phyloP scores from a whole-genome alignment of 768 basidiomycete genomes.

The Psilocybe sp. region DNA sequence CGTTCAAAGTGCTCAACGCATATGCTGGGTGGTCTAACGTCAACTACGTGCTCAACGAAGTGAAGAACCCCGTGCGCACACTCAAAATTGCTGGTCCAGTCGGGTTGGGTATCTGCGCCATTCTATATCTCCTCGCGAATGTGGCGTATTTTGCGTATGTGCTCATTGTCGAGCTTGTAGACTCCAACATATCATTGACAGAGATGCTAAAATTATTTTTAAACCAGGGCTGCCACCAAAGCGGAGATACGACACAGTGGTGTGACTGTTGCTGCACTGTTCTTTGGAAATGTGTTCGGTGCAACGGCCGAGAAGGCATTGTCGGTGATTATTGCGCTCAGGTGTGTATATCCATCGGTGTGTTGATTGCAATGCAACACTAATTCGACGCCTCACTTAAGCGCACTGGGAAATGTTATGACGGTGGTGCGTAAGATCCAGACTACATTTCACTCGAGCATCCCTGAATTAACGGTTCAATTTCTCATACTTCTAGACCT shows the following conservation, averaged over 20 bases:
- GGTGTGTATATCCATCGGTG: slow-evolving; percentile 29
- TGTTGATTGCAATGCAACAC: no score
- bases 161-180: background rate
- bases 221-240: slow-evolving; percentile 38
- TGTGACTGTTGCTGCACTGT: slow-evolving; percentile 57
- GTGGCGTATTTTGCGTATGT: slow-evolving; percentile 51
- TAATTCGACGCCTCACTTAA: no score
- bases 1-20: slow-evolving; percentile 51
- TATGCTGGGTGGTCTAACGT: slow-evolving; percentile 52
- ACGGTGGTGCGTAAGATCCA: slow-evolving; percentile 20
- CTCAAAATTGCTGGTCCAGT: slow-evolving; percentile 62
- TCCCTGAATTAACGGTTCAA: no score
- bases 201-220: no score
- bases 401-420: slow-evolving; percentile 25
- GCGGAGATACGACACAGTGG: slow-evolving; percentile 45
- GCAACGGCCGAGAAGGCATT: slow-evolving; percentile 47
- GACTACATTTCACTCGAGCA: no score
- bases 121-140: slow-evolving; percentile 54
- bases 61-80: slow-evolving; percentile 56
- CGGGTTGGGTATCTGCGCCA: slow-evolving; percentile 50
- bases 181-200: background rate
- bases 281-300: slow-evolving; percentile 61
- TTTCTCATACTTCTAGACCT: no score
- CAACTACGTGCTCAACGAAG: slow-evolving; percentile 60
- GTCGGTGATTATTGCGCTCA: slow-evolving; percentile 56